phyloP scores from a whole-genome alignment of 2,329 filamentous ascomycete species.

The Scedosporium apiospermum region DNA sequence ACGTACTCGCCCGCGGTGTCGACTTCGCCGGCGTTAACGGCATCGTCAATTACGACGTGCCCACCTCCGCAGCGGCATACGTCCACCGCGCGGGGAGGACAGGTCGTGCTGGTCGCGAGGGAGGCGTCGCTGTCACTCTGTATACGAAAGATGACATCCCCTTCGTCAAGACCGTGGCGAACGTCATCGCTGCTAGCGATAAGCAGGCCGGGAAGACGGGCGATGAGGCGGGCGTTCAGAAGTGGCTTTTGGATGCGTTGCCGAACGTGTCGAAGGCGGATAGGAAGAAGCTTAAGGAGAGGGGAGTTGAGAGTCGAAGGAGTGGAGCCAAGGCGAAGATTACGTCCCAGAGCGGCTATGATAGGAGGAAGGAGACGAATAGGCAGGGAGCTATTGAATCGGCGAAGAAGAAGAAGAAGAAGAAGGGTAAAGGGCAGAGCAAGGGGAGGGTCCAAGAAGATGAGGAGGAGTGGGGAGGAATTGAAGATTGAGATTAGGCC shows the following conservation, averaged over 20 bases:
- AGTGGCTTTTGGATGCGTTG: conserved; percentile 82
- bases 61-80: conserved; percentile 80
- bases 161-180: conserved; percentile 81
- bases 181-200: conserved; percentile 80
- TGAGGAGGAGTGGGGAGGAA: conserved; percentile 36
- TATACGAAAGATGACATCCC: conserved; percentile 94
- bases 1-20: conserved; percentile 82
- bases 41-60: conserved; percentile 96
- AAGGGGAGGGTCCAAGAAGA: conserved; percentile 12
- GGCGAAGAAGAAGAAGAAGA: conserved; percentile 48
- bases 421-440: conserved; percentile 21
- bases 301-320: conserved; percentile 66
- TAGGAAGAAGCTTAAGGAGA: conserved; percentile 70
- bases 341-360: conserved; percentile 72
- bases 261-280: conserved; percentile 77
- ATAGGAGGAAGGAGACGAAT: conserved; percentile 60
- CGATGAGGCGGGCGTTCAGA: conserved; percentile 54
- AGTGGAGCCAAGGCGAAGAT: conserved; percentile 52
- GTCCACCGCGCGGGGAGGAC: conserved; percentile 91
- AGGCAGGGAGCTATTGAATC: conserved; percentile 51
- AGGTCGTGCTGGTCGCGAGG: conserved; percentile 75
- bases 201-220: conserved; percentile 50
- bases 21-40: conserved; percentile 94
- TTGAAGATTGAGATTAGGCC: conserved; percentile 24
- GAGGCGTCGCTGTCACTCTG: conserved; percentile 84